Percentiles rank a stretch among this genome's conserved stretches.
Evolutionary conservation across 495 filamentous ascomycete species (phyloP).

Genomic region (Penicillium silybi): DNA sequence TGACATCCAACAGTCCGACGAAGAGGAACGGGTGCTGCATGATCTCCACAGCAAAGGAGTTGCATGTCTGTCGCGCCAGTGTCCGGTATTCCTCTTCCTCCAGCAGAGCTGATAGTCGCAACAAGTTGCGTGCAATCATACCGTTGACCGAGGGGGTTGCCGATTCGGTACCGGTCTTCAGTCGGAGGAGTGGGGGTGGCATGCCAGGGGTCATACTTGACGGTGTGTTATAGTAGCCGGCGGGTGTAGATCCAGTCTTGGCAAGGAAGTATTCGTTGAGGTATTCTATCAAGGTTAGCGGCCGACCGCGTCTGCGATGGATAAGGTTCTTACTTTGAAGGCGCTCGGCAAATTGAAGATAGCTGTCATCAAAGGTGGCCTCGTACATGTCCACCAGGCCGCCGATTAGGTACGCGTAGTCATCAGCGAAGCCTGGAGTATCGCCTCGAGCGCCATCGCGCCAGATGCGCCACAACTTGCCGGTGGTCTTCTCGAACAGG

Average conservation of each 20-base stretch:
- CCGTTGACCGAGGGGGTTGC: slow-evolving; percentile 87
- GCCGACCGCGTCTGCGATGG: background rate
- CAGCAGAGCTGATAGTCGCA: slow-evolving; percentile 69
- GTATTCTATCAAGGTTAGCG: slow-evolving; percentile 44
- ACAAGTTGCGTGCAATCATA: slow-evolving; percentile 75
- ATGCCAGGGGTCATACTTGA: slow-evolving; percentile 59
- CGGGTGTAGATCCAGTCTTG: slow-evolving; percentile 34
- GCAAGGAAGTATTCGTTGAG: slow-evolving; percentile 71
- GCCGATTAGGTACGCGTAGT: slow-evolving; percentile 86
- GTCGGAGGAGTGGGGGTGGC: slow-evolving; percentile 73
- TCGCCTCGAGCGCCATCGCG: slow-evolving; percentile 62
- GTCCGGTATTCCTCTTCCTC: slow-evolving; percentile 59
- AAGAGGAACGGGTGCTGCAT: slow-evolving; percentile 91
- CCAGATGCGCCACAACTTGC: slow-evolving; percentile 70
- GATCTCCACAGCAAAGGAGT: slow-evolving; percentile 84
- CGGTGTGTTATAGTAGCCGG: slow-evolving; percentile 87
- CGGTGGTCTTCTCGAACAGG: slow-evolving; percentile 64
- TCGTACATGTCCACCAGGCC: slow-evolving; percentile 87
- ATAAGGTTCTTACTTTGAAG: slow-evolving; percentile 61
- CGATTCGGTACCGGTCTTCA: slow-evolving; percentile 92
- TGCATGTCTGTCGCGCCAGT: slow-evolving; percentile 68
- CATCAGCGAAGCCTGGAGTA: slow-evolving; percentile 81
- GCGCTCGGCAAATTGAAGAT: slow-evolving; percentile 77
- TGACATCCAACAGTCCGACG: slow-evolving; percentile 67
- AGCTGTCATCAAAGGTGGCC: slow-evolving; percentile 74